Percentiles rank a stretch among this genome's conserved stretches.
phyloP scores from a whole-genome alignment of 2,329 filamentous ascomycete genomes.

The Botrytis paeoniae region DNA sequence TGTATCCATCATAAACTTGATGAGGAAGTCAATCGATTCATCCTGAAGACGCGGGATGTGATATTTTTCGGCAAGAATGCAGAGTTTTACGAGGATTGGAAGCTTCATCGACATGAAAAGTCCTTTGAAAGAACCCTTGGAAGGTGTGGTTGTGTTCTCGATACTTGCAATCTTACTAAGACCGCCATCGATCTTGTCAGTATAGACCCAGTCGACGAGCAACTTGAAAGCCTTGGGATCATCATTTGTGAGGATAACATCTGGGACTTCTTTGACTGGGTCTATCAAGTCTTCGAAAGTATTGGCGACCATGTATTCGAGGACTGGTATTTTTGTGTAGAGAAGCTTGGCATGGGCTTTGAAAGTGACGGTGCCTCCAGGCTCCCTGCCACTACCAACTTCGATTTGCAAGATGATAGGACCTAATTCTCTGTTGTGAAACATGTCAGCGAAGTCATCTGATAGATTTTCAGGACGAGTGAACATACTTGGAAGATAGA shows the following conservation, averaged over 20 bases:
- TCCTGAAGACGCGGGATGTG: background rate
- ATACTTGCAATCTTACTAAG: background rate
- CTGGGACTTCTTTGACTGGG: background rate
- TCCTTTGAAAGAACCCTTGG: background rate
- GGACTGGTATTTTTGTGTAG: background rate
- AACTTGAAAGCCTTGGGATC: background rate
- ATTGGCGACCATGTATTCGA: background rate
- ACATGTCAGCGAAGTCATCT: background rate
- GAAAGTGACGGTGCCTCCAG: background rate
- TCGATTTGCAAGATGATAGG: background rate
- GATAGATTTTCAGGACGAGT: background rate
- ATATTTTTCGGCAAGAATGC: background rate
- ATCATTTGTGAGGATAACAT: background rate
- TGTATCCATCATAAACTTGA: slow-evolving; percentile 7
- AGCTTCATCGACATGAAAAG: background rate
- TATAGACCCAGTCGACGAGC: background rate
- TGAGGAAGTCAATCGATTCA: background rate
- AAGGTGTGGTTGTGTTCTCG: background rate
- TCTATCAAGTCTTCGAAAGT: background rate
- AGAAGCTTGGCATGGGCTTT: background rate
- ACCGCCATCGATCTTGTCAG: background rate
- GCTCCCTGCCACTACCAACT: background rate
- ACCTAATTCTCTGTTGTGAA: background rate
- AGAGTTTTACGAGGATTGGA: background rate
- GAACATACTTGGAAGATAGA: background rate